A percentile compares a stretch with the other conserved stretches of the same genome.
Conservation (phyloP, 2,329 filamentous ascomycete genomes). For the Blastomyces percursus region DNA sequence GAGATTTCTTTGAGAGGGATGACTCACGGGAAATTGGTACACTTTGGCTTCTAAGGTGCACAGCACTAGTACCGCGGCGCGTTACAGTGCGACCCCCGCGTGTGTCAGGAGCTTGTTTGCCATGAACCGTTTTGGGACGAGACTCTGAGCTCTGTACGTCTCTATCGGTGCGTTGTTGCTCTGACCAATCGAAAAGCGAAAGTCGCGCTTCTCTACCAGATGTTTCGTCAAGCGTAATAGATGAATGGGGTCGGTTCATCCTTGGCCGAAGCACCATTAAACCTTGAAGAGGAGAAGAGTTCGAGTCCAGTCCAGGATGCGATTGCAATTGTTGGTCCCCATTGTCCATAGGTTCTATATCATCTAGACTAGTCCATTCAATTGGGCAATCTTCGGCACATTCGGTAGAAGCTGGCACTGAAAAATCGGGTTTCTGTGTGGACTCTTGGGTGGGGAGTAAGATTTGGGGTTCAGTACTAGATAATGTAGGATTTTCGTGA, state of each 20-base stretch:
- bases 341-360: constrained; percentile 1
- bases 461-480: background rate
- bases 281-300: background rate
- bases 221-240: constrained; percentile 7
- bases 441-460: background rate
- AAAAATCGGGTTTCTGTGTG: background rate
- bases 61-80: constrained; percentile 47
- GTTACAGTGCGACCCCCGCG: constrained; percentile 47
- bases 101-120: constrained; percentile 48
- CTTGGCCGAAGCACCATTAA: background rate
- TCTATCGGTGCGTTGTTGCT: constrained; percentile 45
- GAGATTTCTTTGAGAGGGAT: constrained; percentile 38
- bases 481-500: background rate
- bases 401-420: background rate
- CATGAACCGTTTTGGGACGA: constrained; percentile 52
- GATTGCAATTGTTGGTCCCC: background rate
- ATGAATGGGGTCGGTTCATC: constrained; percentile 6
- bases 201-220: constrained; percentile 9
- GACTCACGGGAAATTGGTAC: constrained; percentile 48
- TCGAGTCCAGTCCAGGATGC: background rate
- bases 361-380: background rate
- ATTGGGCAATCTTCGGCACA: background rate
- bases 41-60: constrained; percentile 56
- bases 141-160: constrained; percentile 43
- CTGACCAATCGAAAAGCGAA: constrained; percentile 52